Evolutionary conservation across 2,329 filamentous ascomycete species (phyloP), one percentile per base, ranked within the genome.

Genomic region (Fusarium pseudoanthophilum): DNA sequence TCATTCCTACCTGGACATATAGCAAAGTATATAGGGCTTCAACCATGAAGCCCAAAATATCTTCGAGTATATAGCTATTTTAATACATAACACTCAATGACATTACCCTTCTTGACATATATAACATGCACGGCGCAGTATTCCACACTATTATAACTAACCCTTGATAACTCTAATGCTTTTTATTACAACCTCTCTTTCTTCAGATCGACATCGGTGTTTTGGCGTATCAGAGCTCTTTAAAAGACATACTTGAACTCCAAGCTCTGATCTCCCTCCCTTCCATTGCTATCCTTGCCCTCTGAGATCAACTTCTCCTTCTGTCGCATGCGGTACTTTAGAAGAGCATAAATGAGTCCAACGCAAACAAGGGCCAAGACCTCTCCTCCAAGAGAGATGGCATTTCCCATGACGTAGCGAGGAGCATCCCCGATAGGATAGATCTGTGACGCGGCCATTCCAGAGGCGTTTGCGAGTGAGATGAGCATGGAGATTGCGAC

Each of bases 381-480:
- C 9, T 80, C 77, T 4, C 78, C 69, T 1, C 76, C 80, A 1
- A 81, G 71, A 1, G 79, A 78, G 26, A 81, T 71, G 0, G 78
- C 74, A 36, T 79, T 75, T 2, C 80, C 80, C 42, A 62, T 77
- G 28, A 81, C 70, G 34, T 82, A 82, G 5, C 80, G 55, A 8
- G 75, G 75, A 4, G 71, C 63, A 18, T 77, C 70, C 3, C 45
- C 21, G 11, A 66, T 60, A 3, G 78, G 78, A 62, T 83, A 87
- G 1, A 87, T 81, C 67, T 87, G 85, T 0, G 84, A 85, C 0
- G 84, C 83, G 2, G 85, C 84, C 14, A 87, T 83, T 16, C 85
- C 86, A 0, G 85, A 85, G 4, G 81, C 83, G 37, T 87, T 87
- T 2, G 82, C 86, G 2, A 87, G 80, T 0, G 85, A 86, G 57